Conservation (phyloP, 2,329 filamentous ascomycete species). For the Podosphaera fusca region DNA sequence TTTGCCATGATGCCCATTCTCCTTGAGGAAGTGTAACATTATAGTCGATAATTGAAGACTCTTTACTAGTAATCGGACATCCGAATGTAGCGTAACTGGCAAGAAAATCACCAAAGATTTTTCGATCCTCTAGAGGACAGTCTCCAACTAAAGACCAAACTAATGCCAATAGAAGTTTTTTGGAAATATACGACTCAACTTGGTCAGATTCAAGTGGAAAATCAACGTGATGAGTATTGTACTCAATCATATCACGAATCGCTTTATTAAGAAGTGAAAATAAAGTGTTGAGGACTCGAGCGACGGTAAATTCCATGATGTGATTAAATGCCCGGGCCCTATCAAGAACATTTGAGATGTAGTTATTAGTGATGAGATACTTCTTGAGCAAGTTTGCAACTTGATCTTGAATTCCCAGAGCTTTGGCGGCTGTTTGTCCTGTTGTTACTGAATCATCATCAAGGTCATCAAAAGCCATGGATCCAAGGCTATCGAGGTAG, state of each 20-base stretch:
- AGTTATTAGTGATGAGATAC: conserved; percentile 55
- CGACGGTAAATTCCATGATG: conserved; percentile 95
- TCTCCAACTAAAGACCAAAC: conserved; percentile 95
- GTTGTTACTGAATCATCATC: conserved; percentile 73
- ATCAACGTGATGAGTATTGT: conserved; percentile 83
- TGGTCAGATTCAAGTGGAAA: conserved; percentile 83
- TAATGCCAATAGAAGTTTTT: conserved; percentile 77
- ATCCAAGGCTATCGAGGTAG: conserved; percentile 66
- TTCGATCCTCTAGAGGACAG: conserved; percentile 70
- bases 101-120: conserved; percentile 69
- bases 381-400: conserved; percentile 59
- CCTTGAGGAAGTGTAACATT: conserved; percentile 70
- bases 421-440: conserved; percentile 54
- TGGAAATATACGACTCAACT: conserved; percentile 69
- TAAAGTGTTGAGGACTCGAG: conserved; percentile 72
- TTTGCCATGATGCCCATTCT: conserved; percentile 86
- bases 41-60: conserved; percentile 80
- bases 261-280: conserved; percentile 93
- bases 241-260: conserved; percentile 79
- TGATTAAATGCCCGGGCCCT: conserved; percentile 63
- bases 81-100: conserved; percentile 68
- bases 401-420: conserved; percentile 53
- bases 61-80: conserved; percentile 54
- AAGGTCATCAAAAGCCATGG: conserved; percentile 74
- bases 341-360: conserved; percentile 55